Percentiles rank a stretch among this genome's conserved stretches.
Evolutionary conservation across 768 basidiomycete species (phyloP).

Genomic region (Kwoniella newhampshirensis): DNA sequence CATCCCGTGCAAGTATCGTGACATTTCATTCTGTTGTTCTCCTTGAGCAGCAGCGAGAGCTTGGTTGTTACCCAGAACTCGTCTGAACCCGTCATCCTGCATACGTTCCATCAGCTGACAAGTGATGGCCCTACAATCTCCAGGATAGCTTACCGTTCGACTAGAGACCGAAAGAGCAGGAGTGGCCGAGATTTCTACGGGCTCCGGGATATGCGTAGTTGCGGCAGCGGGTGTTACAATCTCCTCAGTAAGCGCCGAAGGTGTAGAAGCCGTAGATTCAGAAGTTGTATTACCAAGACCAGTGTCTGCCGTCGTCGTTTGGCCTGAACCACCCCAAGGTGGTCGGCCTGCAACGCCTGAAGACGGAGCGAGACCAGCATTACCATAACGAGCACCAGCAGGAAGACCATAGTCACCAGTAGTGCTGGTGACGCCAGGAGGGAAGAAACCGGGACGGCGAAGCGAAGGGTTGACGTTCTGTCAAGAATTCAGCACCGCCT

Average conservation of each 20-base stretch:
- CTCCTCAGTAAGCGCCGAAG: constrained; percentile 24
- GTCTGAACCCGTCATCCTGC: constrained; percentile 41
- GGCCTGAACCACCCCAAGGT: constrained; percentile 8
- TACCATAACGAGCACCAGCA: constrained; percentile 42
- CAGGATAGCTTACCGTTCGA: constrained; percentile 12
- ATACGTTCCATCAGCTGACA: not conserved
- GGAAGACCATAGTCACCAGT: constrained; percentile 51
- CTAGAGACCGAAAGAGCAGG: constrained; percentile 13
- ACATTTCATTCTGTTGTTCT: constrained; percentile 52
- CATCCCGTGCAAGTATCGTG: constrained; percentile 49
- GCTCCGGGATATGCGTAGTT: constrained; percentile 12
- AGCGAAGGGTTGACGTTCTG: constrained; percentile 48
- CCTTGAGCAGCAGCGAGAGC: constrained; percentile 49
- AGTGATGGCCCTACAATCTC: not conserved
- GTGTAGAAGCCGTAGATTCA: constrained; percentile 36
- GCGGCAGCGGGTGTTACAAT: constrained; percentile 36
- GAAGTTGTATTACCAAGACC: constrained; percentile 41
- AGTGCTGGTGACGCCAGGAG: constrained; percentile 45
- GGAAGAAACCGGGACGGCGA: constrained; percentile 50
- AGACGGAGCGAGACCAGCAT: constrained; percentile 26
- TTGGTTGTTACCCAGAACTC: constrained; percentile 39
- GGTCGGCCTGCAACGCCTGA: constrained; percentile 17
- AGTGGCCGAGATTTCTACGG: constrained; percentile 12
- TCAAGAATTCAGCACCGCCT: not conserved
- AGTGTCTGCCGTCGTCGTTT: constrained; percentile 31